phyloP scores from a whole-genome alignment of 106 monocot species.

The Dendrobium officinale region DNA sequence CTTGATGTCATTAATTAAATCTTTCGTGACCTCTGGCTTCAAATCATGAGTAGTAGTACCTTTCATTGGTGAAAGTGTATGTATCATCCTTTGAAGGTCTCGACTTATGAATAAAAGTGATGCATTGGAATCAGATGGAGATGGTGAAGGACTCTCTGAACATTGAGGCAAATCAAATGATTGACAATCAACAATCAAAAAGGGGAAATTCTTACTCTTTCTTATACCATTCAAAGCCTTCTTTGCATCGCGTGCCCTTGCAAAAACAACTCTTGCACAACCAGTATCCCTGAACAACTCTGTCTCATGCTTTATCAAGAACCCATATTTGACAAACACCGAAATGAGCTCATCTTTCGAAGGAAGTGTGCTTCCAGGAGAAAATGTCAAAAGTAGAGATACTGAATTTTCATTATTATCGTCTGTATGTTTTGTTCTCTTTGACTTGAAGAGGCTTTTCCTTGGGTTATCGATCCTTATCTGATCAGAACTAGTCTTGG shows the following conservation, averaged over 20 bases:
- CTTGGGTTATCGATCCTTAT: background rate
- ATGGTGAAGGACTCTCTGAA: background rate
- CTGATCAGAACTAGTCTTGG: background rate
- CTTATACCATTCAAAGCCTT: constrained; percentile 22
- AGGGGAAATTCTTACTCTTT: constrained; percentile 3
- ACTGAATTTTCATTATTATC: constrained; percentile 1
- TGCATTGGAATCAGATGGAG: background rate
- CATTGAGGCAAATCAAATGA: constrained; percentile 5
- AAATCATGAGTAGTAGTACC: background rate
- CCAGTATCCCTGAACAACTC: constrained; percentile 7
- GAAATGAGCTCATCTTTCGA: constrained; percentile 18
- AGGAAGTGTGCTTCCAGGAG: constrained; percentile 13
- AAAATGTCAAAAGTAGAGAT: constrained; percentile 20
- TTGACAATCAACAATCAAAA: constrained; percentile 9
- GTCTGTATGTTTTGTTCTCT: background rate
- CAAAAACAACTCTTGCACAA: constrained; percentile 16
- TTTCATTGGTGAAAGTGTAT: background rate
- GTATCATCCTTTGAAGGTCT: constrained; percentile 8
- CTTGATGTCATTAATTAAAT: constrained; percentile 9
- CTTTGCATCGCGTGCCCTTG: constrained; percentile 17
- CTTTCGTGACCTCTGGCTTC: constrained; percentile 1
- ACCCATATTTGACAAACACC: constrained; percentile 13
- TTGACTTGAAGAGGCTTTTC: background rate
- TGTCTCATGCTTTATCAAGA: constrained; percentile 13
- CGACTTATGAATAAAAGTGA: background rate